A percentile compares a stretch with the other conserved stretches of the same genome.
phyloP scores from a whole-genome alignment of 1,284 basidiomycete genomes.

The Puccinia brachypodii region DNA sequence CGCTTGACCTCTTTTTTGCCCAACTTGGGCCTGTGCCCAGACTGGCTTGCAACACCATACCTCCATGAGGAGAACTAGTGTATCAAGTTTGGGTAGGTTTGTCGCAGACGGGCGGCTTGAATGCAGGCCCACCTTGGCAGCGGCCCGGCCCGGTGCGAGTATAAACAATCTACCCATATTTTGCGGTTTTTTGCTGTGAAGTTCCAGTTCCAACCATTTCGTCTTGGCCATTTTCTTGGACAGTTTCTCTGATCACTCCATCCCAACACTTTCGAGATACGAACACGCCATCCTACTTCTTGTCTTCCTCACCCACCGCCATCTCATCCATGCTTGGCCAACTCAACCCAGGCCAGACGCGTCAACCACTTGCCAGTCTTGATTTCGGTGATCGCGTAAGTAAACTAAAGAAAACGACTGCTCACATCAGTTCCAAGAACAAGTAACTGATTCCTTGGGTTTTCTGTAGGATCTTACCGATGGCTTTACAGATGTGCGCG shows the following conservation, averaged over 20 bases:
- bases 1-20: too few relatives aligned
- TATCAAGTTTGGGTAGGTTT: too few relatives aligned
- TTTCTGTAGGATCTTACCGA: constrained; percentile 39
- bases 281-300: not conserved
- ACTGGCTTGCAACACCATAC: too few relatives aligned
- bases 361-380: constrained; percentile 20
- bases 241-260: not conserved
- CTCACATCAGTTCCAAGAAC: not conserved
- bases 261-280: not conserved
- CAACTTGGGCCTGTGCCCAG: too few relatives aligned
- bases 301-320: not conserved
- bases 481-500: constrained; percentile 25
- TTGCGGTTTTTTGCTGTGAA: too few relatives aligned
- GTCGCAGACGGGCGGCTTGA: too few relatives aligned
- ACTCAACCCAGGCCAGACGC: constrained; percentile 12
- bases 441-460: not conserved
- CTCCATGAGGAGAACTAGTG: too few relatives aligned
- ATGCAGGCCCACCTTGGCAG: too few relatives aligned
- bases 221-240: not conserved
- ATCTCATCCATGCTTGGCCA: constrained; percentile 4
- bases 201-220: not conserved
- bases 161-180: too few relatives aligned
- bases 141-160: too few relatives aligned
- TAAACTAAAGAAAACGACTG: not conserved
- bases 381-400: constrained; percentile 41